These are phyloP conservation scores for Brassica rapa DNA, from an alignment of 345 rosid genomes.

Conservation along the genomic window DNA sequence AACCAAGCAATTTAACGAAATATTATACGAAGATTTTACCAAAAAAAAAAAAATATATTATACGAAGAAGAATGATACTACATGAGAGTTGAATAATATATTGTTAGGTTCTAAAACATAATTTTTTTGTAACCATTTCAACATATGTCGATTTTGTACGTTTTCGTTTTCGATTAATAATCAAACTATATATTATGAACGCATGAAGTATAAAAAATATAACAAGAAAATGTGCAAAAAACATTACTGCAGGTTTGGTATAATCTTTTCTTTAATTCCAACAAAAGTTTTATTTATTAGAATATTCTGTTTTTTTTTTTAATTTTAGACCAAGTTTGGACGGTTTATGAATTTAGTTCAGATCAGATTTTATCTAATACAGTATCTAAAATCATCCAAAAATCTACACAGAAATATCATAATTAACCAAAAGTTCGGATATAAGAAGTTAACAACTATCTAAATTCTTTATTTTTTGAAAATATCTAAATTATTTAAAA, in stretches of 20 bases:
- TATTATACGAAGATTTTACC: background rate
- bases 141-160: background rate
- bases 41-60: no score
- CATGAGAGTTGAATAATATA: background rate
- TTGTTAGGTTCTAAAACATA: background rate
- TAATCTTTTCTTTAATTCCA: background rate
- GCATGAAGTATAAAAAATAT: no score
- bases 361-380: no score
- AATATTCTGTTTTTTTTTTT: no score
- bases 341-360: background rate
- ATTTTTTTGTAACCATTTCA: background rate
- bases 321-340: background rate
- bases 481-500: background rate
- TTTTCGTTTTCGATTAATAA: background rate
- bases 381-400: background rate
- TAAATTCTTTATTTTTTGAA: no score
- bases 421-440: background rate
- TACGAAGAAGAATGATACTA: background rate
- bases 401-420: background rate
- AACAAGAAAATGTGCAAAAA: background rate
- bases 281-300: background rate
- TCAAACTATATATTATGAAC: background rate
- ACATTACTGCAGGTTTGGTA: background rate
- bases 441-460: background rate
- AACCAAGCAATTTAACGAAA: conserved; percentile 6